These are phyloP conservation scores for Heritiera fomes DNA, from an alignment of 345 rosid genomes.

Conservation along the genomic window DNA sequence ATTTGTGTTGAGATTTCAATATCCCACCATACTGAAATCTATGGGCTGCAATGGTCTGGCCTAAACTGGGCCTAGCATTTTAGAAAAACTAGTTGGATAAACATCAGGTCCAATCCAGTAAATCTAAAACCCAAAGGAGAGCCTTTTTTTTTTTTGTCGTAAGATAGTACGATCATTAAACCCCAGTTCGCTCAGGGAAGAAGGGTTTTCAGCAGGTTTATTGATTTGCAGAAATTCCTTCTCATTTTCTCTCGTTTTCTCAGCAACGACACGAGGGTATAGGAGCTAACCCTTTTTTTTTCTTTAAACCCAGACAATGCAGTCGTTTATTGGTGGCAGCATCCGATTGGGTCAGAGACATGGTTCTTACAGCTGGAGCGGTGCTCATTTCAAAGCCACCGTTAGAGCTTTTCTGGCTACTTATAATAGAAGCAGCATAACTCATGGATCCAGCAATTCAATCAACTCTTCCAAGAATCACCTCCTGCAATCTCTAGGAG, in stretches of 20 bases:
- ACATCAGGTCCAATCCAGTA: neutral
- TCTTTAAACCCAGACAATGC: slow-evolving; percentile 26
- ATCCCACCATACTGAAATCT: too few relatives aligned
- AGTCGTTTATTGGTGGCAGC: slow-evolving; percentile 32
- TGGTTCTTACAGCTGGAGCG: slow-evolving; percentile 8
- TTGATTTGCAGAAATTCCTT: neutral
- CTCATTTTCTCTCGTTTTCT: neutral
- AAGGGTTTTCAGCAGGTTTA: neutral
- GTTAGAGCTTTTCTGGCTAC: slow-evolving; percentile 1
- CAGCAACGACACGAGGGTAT: neutral
- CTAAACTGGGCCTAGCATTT: neutral
- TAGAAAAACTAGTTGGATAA: neutral
- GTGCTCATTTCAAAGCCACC: slow-evolving; percentile 20
- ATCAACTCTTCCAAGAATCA: slow-evolving; percentile 15
- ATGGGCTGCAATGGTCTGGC: too few relatives aligned
- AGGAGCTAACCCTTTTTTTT: neutral
- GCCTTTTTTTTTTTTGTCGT: neutral
- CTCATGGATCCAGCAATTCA: slow-evolving; percentile 9
- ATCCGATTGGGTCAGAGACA: slow-evolving; percentile 33
- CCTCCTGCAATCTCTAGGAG: slow-evolving; percentile 21
- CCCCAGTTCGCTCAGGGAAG: neutral
- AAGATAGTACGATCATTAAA: neutral
- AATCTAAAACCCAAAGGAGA: neutral
- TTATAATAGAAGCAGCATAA: neutral
- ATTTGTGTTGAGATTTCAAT: too few relatives aligned